A percentile compares a stretch with the other conserved stretches of the same genome.
Evolutionary conservation across 371 early-diverging fungal species (phyloP).

Genomic region (Rhizopus delemar): DNA sequence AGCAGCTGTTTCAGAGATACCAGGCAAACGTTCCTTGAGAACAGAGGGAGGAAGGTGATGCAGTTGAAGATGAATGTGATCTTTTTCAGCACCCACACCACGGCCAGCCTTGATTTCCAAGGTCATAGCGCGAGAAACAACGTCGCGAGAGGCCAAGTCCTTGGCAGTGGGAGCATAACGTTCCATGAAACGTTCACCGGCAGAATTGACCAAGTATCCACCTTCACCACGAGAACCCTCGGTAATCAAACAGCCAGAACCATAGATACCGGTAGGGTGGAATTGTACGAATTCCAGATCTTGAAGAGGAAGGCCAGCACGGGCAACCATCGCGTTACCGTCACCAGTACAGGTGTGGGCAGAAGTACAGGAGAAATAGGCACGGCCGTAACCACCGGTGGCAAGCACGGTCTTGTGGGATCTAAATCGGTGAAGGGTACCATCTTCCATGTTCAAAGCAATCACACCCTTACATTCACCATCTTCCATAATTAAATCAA

Average conservation of each 20-base stretch:
- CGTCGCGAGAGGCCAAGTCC: slow-evolving; percentile 97
- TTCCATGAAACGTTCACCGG: slow-evolving; percentile 98
- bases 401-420: slow-evolving; percentile 98
- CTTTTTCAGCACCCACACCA: slow-evolving; percentile 94
- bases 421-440: slow-evolving; percentile 95
- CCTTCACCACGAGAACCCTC: slow-evolving; percentile 97
- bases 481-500: slow-evolving; percentile 98
- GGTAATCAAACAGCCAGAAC: slow-evolving; percentile 96
- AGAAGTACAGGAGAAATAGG: slow-evolving; percentile 97
- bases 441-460: slow-evolving; percentile 97
- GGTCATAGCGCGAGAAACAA: slow-evolving; percentile 97
- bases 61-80: slow-evolving; percentile 95
- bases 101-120: slow-evolving; percentile 97
- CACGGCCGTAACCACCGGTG: slow-evolving; percentile 98
- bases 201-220: slow-evolving; percentile 89
- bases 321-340: slow-evolving; percentile 94
- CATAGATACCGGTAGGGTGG: slow-evolving; percentile 98
- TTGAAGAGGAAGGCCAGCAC: slow-evolving; percentile 89
- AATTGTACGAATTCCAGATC: slow-evolving; percentile 98
- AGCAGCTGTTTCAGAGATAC: slow-evolving; percentile 97
- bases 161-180: slow-evolving; percentile 98
- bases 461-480: slow-evolving; percentile 96
- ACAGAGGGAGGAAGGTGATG: slow-evolving; percentile 94
- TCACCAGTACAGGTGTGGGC: slow-evolving; percentile 99
- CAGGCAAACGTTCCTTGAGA: slow-evolving; percentile 93